Evolutionary conservation across 2,329 filamentous ascomycete genomes (phyloP).

Genomic region (Tricladium varicosporioides): DNA sequence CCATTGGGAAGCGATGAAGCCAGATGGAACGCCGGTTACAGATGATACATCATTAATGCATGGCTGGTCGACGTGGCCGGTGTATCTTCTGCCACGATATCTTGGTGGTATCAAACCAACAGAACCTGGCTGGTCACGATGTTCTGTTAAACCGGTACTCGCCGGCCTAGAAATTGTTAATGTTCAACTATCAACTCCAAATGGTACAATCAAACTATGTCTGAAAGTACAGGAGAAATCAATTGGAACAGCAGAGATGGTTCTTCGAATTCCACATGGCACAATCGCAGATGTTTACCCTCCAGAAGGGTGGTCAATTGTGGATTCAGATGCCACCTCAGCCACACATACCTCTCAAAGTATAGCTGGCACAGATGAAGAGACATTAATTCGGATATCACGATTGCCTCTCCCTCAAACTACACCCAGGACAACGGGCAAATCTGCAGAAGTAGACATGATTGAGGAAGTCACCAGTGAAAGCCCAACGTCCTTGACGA

Average conservation of each 20-base stretch:
- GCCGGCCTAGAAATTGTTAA: constrained; percentile 17
- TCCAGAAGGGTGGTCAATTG: constrained; percentile 12
- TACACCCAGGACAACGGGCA: neutral
- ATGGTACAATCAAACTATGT: constrained; percentile 14
- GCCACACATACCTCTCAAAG: neutral
- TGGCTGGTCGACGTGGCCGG: constrained; percentile 26
- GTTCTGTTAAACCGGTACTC: constrained; percentile 21
- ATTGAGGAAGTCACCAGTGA: too few species aligned
- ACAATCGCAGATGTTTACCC: constrained; percentile 13
- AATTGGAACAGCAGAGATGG: constrained; percentile 12
- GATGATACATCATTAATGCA: constrained; percentile 25
- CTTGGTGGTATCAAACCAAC: constrained; percentile 20
- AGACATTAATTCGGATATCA: too few species aligned
- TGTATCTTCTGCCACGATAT: constrained; percentile 23
- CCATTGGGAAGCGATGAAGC: constrained; percentile 26
- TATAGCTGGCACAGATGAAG: neutral
- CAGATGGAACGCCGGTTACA: constrained; percentile 14
- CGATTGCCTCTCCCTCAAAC: too few species aligned
- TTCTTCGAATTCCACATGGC: constrained; percentile 15
- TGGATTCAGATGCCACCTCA: neutral
- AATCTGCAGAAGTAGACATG: neutral
- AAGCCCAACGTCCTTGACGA: too few species aligned
- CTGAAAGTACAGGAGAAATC: constrained; percentile 12
- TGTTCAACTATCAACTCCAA: constrained; percentile 14
- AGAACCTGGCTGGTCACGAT: constrained; percentile 19